Percentiles rank a stretch among this genome's conserved stretches.
Evolutionary conservation across 805 yeast genomes (phyloP).

Genomic region (Wickerhamiella parazyma): DNA sequence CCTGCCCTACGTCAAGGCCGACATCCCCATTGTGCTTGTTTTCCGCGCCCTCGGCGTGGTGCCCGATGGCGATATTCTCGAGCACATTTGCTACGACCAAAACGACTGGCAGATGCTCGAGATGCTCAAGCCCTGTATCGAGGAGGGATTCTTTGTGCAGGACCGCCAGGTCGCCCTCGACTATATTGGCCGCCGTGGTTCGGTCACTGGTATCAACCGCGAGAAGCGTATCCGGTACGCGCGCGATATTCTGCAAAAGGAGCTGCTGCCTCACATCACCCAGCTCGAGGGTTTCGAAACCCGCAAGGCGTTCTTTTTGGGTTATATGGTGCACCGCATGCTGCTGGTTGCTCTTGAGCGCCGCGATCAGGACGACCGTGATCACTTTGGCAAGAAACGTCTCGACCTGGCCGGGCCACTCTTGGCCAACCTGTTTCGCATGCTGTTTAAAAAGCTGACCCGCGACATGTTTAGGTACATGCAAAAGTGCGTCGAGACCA

Average conservation of each 20-base stretch:
- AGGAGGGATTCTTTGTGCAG: slow-evolving; percentile 96
- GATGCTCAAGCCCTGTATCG: slow-evolving; percentile 97
- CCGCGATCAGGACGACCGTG: slow-evolving; percentile 97
- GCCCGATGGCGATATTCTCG: slow-evolving; percentile 97
- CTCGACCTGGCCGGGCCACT: slow-evolving; percentile 97
- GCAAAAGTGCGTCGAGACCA: slow-evolving; percentile 98
- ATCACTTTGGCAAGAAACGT: slow-evolving; percentile 97
- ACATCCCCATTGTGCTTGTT: slow-evolving; percentile 91
- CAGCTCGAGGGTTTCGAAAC: slow-evolving; percentile 96
- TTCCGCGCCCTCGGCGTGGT: slow-evolving; percentile 97
- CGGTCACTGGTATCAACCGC: slow-evolving; percentile 88
- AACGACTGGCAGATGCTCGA: slow-evolving; percentile 99
- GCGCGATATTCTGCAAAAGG: slow-evolving; percentile 89
- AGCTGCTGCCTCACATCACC: slow-evolving; percentile 91
- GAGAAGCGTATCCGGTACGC: slow-evolving; percentile 98
- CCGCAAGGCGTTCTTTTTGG: slow-evolving; percentile 91
- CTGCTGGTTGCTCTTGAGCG: slow-evolving; percentile 92
- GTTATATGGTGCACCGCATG: slow-evolving; percentile 94
- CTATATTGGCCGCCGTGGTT: slow-evolving; percentile 96
- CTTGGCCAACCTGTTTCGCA: slow-evolving; percentile 87
- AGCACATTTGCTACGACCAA: slow-evolving; percentile 95
- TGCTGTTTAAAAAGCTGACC: slow-evolving; percentile 87
- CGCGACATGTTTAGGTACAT: slow-evolving; percentile 92
- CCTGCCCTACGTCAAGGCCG: slow-evolving; percentile 89
- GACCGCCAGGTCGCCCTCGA: slow-evolving; percentile 97